Evolutionary conservation across 139 green algal genomes (phyloP), one percentile per base, ranked within the genome.

Genomic region (Tetraselmis chui): DNA sequence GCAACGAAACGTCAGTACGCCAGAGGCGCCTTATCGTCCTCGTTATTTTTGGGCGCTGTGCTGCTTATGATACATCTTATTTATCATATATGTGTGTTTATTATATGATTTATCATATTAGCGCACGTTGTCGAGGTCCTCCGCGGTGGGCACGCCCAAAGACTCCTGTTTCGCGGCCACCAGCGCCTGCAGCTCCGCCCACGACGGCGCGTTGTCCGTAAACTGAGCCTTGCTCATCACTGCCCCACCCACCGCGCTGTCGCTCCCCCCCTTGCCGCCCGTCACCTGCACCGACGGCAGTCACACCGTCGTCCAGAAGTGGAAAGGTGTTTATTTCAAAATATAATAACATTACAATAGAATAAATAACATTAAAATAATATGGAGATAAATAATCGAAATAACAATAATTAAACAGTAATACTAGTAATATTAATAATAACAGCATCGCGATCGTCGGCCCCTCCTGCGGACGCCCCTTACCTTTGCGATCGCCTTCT

Each of bases 141-240:
- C 30, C 1, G 29, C 32, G 1, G 77, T 32, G n/a, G n/a, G n/a
- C 25, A 79, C 82, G 0, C 80, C 77, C 29, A 89, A 79, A 29
- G 83, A 74, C 27, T 45, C 23, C 27, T 84, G 76, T 78, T 86
- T 76, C 0, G 31, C 81, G 76, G 82, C 81, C 30, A 93, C 91
- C 31, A 93, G 85, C 5, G 85, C 76, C 1, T 80, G 29, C 23
- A 96, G 87, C 76, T 89, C 79, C 22, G 91, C 87, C 92, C 92
- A 96, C 2, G 75, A 83, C 0, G 90, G 90, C 0, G 90, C 92
- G 27, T 82, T 95, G 84, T 95, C 90, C 23, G 59, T 30, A 30
- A 95, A 95, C n/a, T n/a, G n/a, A n/a, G n/a, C n/a, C n/a, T n/a
- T n/a, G 25, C 29, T 74, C 32, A 86, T 67, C 45, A 18, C 18